These are phyloP conservation scores for Yamadazyma diddensiae DNA, from an alignment of 1,139 yeast genomes.

Conservation along the genomic window DNA sequence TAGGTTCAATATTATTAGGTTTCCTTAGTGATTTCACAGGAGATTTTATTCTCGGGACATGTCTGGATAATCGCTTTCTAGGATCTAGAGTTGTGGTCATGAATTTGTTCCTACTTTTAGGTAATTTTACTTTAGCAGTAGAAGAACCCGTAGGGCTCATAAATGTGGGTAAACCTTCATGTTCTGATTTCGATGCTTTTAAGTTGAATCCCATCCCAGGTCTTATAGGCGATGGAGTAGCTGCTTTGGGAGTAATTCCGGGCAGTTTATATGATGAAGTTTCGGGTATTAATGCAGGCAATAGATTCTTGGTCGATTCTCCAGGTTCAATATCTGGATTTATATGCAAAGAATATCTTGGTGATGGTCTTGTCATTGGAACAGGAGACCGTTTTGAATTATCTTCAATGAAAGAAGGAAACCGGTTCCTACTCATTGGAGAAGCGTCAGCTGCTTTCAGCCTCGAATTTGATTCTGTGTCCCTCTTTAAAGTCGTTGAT, in stretches of 20 bases:
- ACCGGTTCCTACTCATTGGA: constrained; percentile 14
- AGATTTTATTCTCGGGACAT: constrained; percentile 8
- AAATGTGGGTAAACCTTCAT: constrained; percentile 8
- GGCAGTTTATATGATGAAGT: neutral
- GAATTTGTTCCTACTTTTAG: constrained; percentile 27
- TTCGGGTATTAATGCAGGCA: neutral
- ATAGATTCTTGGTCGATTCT: neutral
- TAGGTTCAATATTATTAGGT: neutral
- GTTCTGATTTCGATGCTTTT: too few species aligned
- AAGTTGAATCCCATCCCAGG: too few species aligned
- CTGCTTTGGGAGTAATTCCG: too few species aligned
- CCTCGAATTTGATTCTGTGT: constrained; percentile 4
- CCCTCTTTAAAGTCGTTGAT: constrained; percentile 8
- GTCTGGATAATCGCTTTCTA: constrained; percentile 8
- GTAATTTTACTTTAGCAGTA: constrained; percentile 8
- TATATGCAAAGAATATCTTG: constrained; percentile 2
- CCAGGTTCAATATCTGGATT: constrained; percentile 1
- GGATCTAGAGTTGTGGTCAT: constrained; percentile 34
- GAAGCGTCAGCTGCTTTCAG: constrained; percentile 8
- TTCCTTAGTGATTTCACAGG: constrained; percentile 8
- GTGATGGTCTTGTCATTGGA: neutral
- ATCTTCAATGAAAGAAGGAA: constrained; percentile 14
- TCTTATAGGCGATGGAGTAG: constrained; percentile 1
- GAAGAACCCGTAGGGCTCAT: constrained; percentile 12
- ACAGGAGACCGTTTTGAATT: neutral